These are phyloP conservation scores for Dactylonectria macrodidyma DNA, from an alignment of 2,329 filamentous ascomycete species.

Conservation along the genomic window DNA sequence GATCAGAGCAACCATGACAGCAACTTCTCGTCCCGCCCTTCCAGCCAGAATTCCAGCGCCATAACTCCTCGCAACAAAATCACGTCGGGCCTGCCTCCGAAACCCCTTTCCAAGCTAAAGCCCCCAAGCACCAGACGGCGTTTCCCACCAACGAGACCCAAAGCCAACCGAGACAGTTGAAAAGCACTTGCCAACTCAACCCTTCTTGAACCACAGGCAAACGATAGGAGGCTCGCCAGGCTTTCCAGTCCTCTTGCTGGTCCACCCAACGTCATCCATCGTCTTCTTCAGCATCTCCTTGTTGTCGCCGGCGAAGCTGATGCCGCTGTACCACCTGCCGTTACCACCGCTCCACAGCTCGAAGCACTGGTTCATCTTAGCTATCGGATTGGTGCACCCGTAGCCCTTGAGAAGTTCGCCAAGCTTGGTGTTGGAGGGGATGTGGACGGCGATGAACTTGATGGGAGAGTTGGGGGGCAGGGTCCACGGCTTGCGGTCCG, in stretches of 20 bases:
- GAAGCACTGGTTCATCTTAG: slow-evolving; percentile 70
- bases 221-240: slow-evolving; percentile 67
- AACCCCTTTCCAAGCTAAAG: background rate
- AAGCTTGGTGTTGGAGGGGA: slow-evolving; percentile 68
- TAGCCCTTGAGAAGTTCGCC: slow-evolving; percentile 72
- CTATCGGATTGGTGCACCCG: slow-evolving; percentile 65
- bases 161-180: background rate
- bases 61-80: background rate
- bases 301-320: slow-evolving; percentile 66
- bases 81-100: background rate
- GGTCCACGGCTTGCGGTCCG: slow-evolving; percentile 65
- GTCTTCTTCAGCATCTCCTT: slow-evolving; percentile 63
- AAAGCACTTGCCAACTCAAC: slow-evolving; percentile 47
- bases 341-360: slow-evolving; percentile 70
- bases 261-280: slow-evolving; percentile 73
- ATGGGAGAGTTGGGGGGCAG: slow-evolving; percentile 59
- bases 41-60: too few species aligned
- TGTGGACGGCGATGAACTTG: slow-evolving; percentile 64
- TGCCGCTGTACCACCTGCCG: slow-evolving; percentile 72
- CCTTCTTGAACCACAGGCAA: slow-evolving; percentile 73
- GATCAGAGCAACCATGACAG: background rate
- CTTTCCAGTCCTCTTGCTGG: slow-evolving; percentile 63
- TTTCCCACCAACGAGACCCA: background rate
- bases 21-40: background rate
- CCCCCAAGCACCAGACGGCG: background rate